Percentiles rank a stretch among this genome's conserved stretches.
These are phyloP conservation scores for Rosellinia necatrix DNA, from an alignment of 2,329 filamentous ascomycete species.

Conservation along the genomic window DNA sequence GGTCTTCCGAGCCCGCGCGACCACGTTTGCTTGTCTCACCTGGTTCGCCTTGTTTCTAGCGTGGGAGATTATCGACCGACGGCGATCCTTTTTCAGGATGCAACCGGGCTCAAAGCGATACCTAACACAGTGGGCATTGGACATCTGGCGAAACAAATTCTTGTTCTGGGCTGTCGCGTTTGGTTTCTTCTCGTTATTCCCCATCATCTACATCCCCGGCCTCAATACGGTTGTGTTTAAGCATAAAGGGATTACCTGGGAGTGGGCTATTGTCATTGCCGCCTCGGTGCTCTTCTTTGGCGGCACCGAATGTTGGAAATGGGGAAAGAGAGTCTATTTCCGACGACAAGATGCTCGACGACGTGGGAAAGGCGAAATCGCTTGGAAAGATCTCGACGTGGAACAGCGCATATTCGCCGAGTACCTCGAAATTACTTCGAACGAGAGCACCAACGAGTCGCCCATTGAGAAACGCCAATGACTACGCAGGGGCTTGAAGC, in stretches of 20 bases:
- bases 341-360: slow-evolving; percentile 30
- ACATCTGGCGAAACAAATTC: slow-evolving; percentile 75
- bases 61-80: slow-evolving; percentile 77
- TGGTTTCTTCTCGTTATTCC: slow-evolving; percentile 55
- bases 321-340: slow-evolving; percentile 55
- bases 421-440: slow-evolving; percentile 36
- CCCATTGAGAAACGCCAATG: slow-evolving; percentile 27
- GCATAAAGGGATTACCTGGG: slow-evolving; percentile 64
- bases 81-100: slow-evolving; percentile 76
- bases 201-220: slow-evolving; percentile 62
- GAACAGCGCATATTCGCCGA: slow-evolving; percentile 48
- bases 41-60: slow-evolving; percentile 79
- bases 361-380: slow-evolving; percentile 32
- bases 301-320: slow-evolving; percentile 65
- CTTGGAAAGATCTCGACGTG: slow-evolving; percentile 46
- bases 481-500: slow-evolving; percentile 35
- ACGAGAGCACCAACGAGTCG: slow-evolving; percentile 3
- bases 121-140: slow-evolving; percentile 68
- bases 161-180: slow-evolving; percentile 66
- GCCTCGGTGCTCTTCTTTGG: slow-evolving; percentile 59
- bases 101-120: slow-evolving; percentile 64
- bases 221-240: slow-evolving; percentile 64
- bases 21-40: slow-evolving; percentile 74
- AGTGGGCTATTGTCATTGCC: slow-evolving; percentile 65
- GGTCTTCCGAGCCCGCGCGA: slow-evolving; percentile 73